Evolutionary conservation across 352 stramenopile species (phyloP), one percentile per base, ranked within the genome.

Genomic region (Globisporangium ultimum): DNA sequence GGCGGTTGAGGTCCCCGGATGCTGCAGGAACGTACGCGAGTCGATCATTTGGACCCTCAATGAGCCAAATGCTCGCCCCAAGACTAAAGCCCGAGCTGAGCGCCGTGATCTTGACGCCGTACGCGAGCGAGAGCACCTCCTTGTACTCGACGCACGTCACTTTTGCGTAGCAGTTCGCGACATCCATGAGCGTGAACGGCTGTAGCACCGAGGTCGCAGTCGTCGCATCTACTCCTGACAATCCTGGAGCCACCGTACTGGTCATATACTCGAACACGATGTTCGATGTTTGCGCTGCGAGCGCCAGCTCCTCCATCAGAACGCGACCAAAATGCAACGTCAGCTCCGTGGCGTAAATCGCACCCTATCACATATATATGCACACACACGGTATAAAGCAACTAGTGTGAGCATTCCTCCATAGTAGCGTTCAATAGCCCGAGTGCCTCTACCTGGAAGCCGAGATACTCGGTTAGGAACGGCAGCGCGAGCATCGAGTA

Each of bases 1-100:
- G 84, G 28, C 86, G 80, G 55, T 91, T 91, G n/a, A 89, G 77
- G 55, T 95, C 86, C 22, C 82, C 85, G 3, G 84, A 93, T 1
- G 84, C 80, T 2, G 84, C 76, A 2, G 80, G 66, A 12, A 93
- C 80, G 60, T 95, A 95, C 18, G 82, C 84, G 46, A 93, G 60
- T 24, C 72, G 69, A 13, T 92, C 84, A 43, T 69, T 90, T 9
- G 78, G 73, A 11, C 77, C 78, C 61, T 93, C 80, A 3, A 95
- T 38, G 2, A 92, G 66, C 84, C 84, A 95, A 52, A 82, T 73
- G 55, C 75, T 76, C 1, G 86, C 72, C 0, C 86, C 86, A 28
- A 95, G 69, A 36, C 73, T 86, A 45, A 78, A 87, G 14, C 86
- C 86, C 1, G 86, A 90, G 55, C 86, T 95, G 20, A 93, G 55